Conservation (phyloP, 495 filamentous ascomycete species). For the Trichocladium antarcticum region DNA sequence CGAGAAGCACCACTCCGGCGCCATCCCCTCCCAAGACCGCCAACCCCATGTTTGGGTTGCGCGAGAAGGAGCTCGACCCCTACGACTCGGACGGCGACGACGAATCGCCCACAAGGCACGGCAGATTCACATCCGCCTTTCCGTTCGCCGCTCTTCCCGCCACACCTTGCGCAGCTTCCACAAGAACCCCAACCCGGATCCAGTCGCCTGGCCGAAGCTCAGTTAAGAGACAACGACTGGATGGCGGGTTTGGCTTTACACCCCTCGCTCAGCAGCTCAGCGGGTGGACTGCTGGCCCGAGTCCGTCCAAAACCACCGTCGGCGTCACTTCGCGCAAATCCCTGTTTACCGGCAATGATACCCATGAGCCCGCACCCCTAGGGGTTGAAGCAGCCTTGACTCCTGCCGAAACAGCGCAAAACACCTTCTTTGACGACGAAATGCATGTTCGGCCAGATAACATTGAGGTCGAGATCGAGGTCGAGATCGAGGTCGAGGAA, state of each 20-base stretch:
- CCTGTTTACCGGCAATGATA: background rate
- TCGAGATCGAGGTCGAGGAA: too few species aligned
- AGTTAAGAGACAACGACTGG: constrained; percentile 13
- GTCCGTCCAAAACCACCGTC: constrained; percentile 34
- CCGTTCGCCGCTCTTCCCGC: constrained; percentile 20
- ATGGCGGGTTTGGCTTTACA: constrained; percentile 42
- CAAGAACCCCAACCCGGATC: constrained; percentile 15
- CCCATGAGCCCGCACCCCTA: background rate
- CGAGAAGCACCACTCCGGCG: constrained; percentile 23
- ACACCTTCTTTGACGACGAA: constrained; percentile 47
- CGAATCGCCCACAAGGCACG: constrained; percentile 34
- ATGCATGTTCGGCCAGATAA: constrained; percentile 36
- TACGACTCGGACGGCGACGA: constrained; percentile 46
- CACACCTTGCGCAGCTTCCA: constrained; percentile 27
- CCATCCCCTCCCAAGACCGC: constrained; percentile 21
- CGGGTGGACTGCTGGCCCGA: constrained; percentile 44
- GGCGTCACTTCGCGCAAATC: background rate
- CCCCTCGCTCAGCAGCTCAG: constrained; percentile 49
- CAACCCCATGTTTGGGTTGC: constrained; percentile 25
- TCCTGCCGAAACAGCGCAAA: constrained; percentile 24
- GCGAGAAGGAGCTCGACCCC: constrained; percentile 28
- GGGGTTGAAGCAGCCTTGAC: constrained; percentile 1
- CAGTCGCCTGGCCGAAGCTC: constrained; percentile 15
- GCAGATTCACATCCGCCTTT: constrained; percentile 14
- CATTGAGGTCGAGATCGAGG: too few species aligned